Evolutionary conservation across 2,329 filamentous ascomycete species (phyloP), one percentile per base, ranked within the genome.

Genomic region (Elsinoe ampelina): DNA sequence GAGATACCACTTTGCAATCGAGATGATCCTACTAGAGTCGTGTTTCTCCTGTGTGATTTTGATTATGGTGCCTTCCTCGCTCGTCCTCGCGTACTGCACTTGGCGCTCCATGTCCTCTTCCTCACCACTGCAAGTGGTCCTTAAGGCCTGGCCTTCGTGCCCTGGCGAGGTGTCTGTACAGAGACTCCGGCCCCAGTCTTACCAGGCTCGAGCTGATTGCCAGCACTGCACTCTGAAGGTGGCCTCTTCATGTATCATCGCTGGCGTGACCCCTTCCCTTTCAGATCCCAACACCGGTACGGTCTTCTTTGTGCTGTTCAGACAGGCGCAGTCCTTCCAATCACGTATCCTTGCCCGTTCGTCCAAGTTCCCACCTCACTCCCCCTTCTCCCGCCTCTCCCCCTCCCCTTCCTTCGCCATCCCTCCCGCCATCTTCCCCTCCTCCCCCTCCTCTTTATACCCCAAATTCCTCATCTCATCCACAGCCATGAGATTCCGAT

Each of bases 401-500:
- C 15, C 26, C 26, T 30, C 26, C 26, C 26, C 26, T 5, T 30
- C 26, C 26, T 30, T 30, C 26, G 8, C 7, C 26, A 30, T 8
- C 26, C 26, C 26, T 30, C 26, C 26, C 26, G 26, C 26, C 20
- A 13, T 43, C n/a, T 15, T 43, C 41, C 36, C 30, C 48, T 47
- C 26, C 30, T 42, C 26, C 38, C 58, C 57, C 43, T 81, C 78
- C 59, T 80, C 77, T 5, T 77, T 74, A 64, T 95, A 93, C 0
- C 93, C 93, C 39, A 98, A 76, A 67, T 98, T 98, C 71, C 87
- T 89, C 72, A 97, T 93, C 59, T 95, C 88, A 67, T 98, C 93
- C 63, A 82, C 89, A 6, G 91, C 91, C 93, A 98, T 98, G 32
- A 98, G 76, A 68, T 97, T 96, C 63, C 90, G 83, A 64, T 97